A percentile compares a stretch with the other conserved stretches of the same genome.
Conservation (phyloP, 352 stramenopile genomes). For the Phytophthora lateralis region DNA sequence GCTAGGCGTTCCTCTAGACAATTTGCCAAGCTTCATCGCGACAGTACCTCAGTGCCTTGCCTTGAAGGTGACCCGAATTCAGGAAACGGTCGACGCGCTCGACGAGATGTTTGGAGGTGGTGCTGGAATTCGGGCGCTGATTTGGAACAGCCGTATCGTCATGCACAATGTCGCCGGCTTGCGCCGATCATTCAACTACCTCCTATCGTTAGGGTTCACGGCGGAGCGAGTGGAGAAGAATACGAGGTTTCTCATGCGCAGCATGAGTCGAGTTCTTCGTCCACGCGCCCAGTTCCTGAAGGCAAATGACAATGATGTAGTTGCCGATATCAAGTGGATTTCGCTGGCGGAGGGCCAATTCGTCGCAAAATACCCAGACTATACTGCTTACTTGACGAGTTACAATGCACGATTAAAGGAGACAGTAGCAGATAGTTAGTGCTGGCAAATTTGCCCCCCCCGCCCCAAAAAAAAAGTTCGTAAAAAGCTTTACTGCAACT, state of each 20-base stretch:
- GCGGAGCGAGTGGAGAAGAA: slow-evolving; percentile 38
- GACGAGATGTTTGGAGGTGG: slow-evolving; percentile 49
- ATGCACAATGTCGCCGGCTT: slow-evolving; percentile 58
- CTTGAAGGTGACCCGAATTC: slow-evolving; percentile 40
- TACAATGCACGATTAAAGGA: slow-evolving; percentile 18
- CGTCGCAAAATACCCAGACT: slow-evolving; percentile 35
- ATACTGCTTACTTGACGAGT: slow-evolving; percentile 17
- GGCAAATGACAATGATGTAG: slow-evolving; percentile 16
- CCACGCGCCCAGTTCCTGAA: slow-evolving; percentile 55
- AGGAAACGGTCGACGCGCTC: slow-evolving; percentile 47
- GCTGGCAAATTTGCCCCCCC: not conserved
- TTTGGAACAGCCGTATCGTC: slow-evolving; percentile 42
- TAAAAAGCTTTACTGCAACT: no score
- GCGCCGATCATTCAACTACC: slow-evolving; percentile 43
- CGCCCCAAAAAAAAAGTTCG: no score
- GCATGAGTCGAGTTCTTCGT: slow-evolving; percentile 39
- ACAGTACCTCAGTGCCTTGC: slow-evolving; percentile 47
- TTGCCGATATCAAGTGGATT: slow-evolving; percentile 44
- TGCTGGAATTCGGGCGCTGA: slow-evolving; percentile 25
- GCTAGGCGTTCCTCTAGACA: slow-evolving; percentile 37
- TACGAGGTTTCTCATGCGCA: slow-evolving; percentile 48
- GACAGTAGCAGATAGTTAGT: no score
- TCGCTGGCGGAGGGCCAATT: slow-evolving; percentile 36
- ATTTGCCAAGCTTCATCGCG: slow-evolving; percentile 41
- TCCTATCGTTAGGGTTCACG: slow-evolving; percentile 41